Percentiles rank a stretch among this genome's conserved stretches.
Evolutionary conservation across 805 yeast genomes (phyloP).

Genomic region (Starmerella apis): DNA sequence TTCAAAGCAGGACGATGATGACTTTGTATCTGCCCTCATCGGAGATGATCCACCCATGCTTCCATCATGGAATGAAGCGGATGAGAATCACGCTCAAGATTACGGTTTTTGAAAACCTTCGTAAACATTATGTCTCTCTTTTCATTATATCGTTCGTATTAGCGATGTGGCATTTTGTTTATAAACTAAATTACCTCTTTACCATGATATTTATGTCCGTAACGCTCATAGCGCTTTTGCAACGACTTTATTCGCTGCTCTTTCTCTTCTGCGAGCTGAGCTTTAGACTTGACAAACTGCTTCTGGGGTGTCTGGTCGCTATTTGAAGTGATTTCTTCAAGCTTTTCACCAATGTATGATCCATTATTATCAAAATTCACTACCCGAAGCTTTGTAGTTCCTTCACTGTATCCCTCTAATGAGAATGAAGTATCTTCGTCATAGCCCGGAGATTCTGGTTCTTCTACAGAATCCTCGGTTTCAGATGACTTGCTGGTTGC

Average conservation of each 20-base stretch:
- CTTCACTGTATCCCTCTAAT: slow-evolving; percentile 22
- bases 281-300: slow-evolving; percentile 23
- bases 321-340: too few relatives aligned
- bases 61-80: slow-evolving; percentile 4
- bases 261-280: slow-evolving; percentile 23
- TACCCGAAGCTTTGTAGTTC: slow-evolving; percentile 19
- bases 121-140: not conserved
- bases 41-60: slow-evolving; percentile 4
- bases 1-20: not conserved
- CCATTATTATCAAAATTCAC: slow-evolving; percentile 16
- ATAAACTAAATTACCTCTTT: not conserved
- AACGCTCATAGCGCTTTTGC: slow-evolving; percentile 20
- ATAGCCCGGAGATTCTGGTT: slow-evolving; percentile 10
- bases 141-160: not conserved
- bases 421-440: slow-evolving; percentile 11
- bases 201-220: slow-evolving; percentile 17
- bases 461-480: slow-evolving; percentile 1
- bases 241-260: slow-evolving; percentile 10
- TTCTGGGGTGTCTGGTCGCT: not conserved
- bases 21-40: slow-evolving; percentile 6
- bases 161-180: not conserved
- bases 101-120: not conserved
- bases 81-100: not conserved
- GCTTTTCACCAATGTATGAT: not conserved
- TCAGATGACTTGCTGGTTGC: not conserved